Percentiles rank a stretch among this genome's conserved stretches.
phyloP scores from a whole-genome alignment of 345 rosid genomes.

The Salix suchowensis region DNA sequence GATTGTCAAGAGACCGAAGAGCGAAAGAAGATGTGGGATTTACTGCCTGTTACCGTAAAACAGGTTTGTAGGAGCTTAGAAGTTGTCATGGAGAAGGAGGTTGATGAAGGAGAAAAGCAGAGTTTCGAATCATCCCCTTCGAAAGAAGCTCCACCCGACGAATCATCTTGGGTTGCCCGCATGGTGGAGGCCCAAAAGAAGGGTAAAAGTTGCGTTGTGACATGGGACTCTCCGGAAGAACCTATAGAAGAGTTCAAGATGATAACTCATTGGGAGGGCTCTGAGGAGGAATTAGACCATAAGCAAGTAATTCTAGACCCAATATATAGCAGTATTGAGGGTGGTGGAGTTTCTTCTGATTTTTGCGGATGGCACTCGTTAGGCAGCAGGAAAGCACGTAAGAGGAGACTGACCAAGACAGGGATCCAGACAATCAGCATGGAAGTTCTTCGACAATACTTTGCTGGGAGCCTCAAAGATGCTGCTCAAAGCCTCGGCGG shows the following conservation, averaged over 20 bases:
- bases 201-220: constrained; percentile 52
- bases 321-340: constrained; percentile 21
- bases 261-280: constrained; percentile 38
- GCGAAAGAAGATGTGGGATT: constrained; percentile 41
- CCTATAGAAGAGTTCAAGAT: constrained; percentile 57
- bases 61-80: constrained; percentile 44
- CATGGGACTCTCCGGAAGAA: constrained; percentile 54
- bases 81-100: constrained; percentile 41
- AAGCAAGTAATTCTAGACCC: constrained; percentile 27
- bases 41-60: constrained; percentile 37
- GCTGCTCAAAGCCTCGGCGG: constrained; percentile 94
- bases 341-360: constrained; percentile 29
- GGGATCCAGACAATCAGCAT: constrained; percentile 78
- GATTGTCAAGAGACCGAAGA: constrained; percentile 41
- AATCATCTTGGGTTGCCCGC: constrained; percentile 49
- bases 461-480: constrained; percentile 94
- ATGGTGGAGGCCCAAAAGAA: constrained; percentile 50
- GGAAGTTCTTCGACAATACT: constrained; percentile 77
- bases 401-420: constrained; percentile 62
- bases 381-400: constrained; percentile 47
- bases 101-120: constrained; percentile 34
- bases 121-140: constrained; percentile 27
- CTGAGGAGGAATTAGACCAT: constrained; percentile 24
- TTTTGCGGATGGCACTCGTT: constrained; percentile 21
- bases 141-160: constrained; percentile 37